A percentile compares a stretch with the other conserved stretches of the same genome.
These are phyloP conservation scores for Phaseolus coccineus DNA, from an alignment of 331 rosid species.

Conservation along the genomic window DNA sequence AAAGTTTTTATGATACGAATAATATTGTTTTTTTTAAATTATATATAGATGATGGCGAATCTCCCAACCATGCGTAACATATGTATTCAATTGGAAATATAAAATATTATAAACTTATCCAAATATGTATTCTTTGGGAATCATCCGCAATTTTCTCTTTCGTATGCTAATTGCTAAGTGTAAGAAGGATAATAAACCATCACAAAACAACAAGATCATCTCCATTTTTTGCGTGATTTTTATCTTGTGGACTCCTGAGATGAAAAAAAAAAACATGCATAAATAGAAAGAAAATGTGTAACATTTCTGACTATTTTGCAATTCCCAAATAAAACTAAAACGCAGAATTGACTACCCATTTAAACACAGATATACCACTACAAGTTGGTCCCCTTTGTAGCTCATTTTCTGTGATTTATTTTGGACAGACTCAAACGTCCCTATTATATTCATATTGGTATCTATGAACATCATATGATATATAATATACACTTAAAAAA, in stretches of 20 bases:
- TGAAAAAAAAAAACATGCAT: constrained; percentile 35
- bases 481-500: no score
- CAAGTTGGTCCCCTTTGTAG: not conserved
- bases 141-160: no score
- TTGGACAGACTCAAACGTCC: constrained; percentile 18
- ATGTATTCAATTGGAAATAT: no score
- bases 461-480: not conserved
- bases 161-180: not conserved
- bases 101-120: no score
- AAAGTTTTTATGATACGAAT: no score
- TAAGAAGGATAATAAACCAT: not conserved
- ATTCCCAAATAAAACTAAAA: constrained; percentile 11
- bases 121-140: no score
- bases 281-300: not conserved
- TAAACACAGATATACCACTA: not conserved
- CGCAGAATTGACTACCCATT: not conserved
- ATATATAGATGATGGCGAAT: no score
- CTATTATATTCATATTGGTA: constrained; percentile 14
- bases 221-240: constrained; percentile 26
- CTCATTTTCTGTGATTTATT: not conserved
- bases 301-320: constrained; percentile 1
- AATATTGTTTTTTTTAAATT: no score
- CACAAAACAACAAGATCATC: constrained; percentile 24
- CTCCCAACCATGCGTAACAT: no score
- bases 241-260: constrained; percentile 43